Evolutionary conservation across 192 early-diverging fungal genomes (phyloP), one percentile per base, ranked within the genome.

Genomic region (Kickxella alabastrina): DNA sequence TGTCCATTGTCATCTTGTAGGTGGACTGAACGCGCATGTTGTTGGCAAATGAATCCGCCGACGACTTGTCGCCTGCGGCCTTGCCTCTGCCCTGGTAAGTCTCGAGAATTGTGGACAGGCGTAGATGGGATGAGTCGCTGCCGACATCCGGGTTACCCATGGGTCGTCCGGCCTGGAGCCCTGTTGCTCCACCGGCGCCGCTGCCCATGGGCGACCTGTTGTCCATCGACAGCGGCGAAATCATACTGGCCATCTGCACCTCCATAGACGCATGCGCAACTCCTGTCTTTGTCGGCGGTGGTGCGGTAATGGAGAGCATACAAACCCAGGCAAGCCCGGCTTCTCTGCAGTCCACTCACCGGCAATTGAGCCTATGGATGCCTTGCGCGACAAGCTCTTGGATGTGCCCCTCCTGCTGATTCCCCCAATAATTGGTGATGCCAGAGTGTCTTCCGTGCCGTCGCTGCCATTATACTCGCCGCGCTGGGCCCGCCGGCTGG

Each of bases 1-100:
- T 67, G 32, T 75, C 71, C 59, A 66, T 29, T 14, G 71, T 75
- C 52, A 75, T 58, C 19, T 57, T 64, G 18, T 75, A 75, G 37
- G 63, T 65, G 1, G 68, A 65, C 43, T 53, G 54, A 10, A 53
- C 40, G 2, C 22, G 34, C 62, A 9, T 43, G 31, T 21, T 23
- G 43, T 27, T 44, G 10, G 61, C 19, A 21, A 44, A 26, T 38
- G 23, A 8, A 28, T 23, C 15, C 34, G 48, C 42, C 26, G 14
- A 13, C 54, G 49, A 13, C 25, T 22, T 31, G 40, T 32, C 23
- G 14, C 17, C 3, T 15, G 38, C 18, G 8, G 49, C 10, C n/a
- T 29, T 37, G 19, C 26, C 42, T 14, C 29, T 34, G 15, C 48
- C 46, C 4, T 61, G 54, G 17, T 35, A 40, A 0, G 70, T 32